Base-by-base conservation (phyloP, 176 grass and related monocot genomes). In the Melocanna baccifera region DNA sequence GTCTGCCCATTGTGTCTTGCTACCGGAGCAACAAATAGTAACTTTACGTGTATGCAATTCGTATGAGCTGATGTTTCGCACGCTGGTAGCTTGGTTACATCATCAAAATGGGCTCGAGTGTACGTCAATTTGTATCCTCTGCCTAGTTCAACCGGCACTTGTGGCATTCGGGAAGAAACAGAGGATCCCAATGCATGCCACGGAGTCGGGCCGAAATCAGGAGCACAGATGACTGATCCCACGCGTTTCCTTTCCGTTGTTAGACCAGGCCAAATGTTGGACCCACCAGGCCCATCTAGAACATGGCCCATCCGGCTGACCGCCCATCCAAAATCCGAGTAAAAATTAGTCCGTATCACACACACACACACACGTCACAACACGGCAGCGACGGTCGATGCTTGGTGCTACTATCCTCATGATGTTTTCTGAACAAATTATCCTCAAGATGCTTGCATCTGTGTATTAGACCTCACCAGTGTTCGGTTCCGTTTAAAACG, bases 1-100 rank as follows among this genome's bases (percentile, higher is more conserved):
- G 30, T 37, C 13, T 36, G 63, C 4, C 11, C 13, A 57, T 5
- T 37, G 63, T 86, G 78, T 32, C 64, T 77, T 78, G 48, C 29
- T 76, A 37, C 29, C 19, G 16, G 43, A 37, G 63, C 37, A 78
- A 56, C 39, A 59, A 12, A 22, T 50, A 11, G 72, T 22, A 43
- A 41, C 83, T 78, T 85, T 78, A 36, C 64, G 74, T 62, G 40
- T 22, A 48, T 71, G 64, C 74, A 26, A 16, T 69, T 69, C 23
- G n/a, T 12, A 1, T 11, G 23, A 12, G 18, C 7, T 57, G 46
- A 32, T 77, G 48, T 40, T 76, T 76, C 28, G 81, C 28, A n/a
- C 6, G 3, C 12, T 6, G 5, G 25, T 12, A 30, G 15, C 51
- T 69, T n/a, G 51, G 58, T 51, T 41, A 29, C 62, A n/a, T 11